Conservation (phyloP, 2,329 filamentous ascomycete species). For the Aspergillus texensis region DNA sequence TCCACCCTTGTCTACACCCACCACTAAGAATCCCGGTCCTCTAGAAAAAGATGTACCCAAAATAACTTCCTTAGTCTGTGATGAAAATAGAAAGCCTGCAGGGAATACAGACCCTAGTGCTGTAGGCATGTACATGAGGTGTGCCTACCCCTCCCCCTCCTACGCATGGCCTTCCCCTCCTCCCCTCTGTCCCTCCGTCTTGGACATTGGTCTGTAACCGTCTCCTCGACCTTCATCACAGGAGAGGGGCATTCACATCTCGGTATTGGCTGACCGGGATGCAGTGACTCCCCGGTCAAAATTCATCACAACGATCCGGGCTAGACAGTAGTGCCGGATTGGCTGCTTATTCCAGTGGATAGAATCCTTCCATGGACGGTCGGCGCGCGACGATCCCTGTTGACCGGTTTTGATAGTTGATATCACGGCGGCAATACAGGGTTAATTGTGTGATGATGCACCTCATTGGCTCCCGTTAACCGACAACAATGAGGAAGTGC, state of each 20-base stretch:
- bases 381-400: neutral
- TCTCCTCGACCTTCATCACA: neutral
- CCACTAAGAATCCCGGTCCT: neutral
- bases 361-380: neutral
- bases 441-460: slow-evolving; percentile 18
- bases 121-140: neutral
- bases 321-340: slow-evolving; percentile 3
- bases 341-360: slow-evolving; percentile 4
- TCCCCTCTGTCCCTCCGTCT: neutral
- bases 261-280: neutral
- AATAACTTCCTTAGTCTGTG: slow-evolving; percentile 8
- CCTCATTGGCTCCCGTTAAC: slow-evolving; percentile 3
- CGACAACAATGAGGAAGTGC: neutral
- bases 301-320: slow-evolving; percentile 3
- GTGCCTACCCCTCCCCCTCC: neutral
- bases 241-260: neutral
- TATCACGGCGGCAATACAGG: slow-evolving; percentile 20
- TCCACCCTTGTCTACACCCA: neutral
- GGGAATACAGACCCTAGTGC: neutral
- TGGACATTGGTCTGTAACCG: neutral
- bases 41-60: neutral
- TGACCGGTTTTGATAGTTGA: neutral
- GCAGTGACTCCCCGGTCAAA: slow-evolving; percentile 2
- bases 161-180: neutral
- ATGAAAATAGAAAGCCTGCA: slow-evolving; percentile 5